Base-by-base conservation (phyloP, 352 stramenopile species). In the Globisporangium nodosum region DNA sequence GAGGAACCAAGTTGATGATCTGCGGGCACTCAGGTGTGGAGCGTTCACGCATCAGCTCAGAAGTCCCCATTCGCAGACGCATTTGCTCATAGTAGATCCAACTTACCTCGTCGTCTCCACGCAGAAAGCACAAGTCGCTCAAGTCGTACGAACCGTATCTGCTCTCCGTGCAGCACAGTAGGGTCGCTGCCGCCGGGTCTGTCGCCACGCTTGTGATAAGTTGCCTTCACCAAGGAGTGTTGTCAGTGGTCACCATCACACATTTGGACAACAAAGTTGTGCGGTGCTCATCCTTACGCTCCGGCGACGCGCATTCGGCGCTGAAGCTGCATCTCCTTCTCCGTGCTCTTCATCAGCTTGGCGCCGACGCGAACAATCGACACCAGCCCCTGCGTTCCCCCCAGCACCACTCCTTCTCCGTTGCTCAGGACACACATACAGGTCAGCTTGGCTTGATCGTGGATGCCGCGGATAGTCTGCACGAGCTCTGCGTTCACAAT, bases 291-390 rank as follows among this genome's bases (percentile, higher is more conserved):
- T 5, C 5, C 69, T 49, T 74, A 89, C 78, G 74, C 71, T 48
- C 73, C 65, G 5, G 61, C 65, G 30, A 90, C 43, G 5, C 68
- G 71, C 70, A 92, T 81, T 5, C 80, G 74, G 16, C 76, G 76
- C 52, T 88, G 71, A 0, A 90, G 64, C 56, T 88, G 74, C 55
- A 92, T 70, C 52, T 92, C 82, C 60, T 86, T 87, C 58, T 89
- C 79, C 13, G 70, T 71, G 2, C 55, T 63, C 42, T 67, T 72
- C 50, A 87, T 74, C 58, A 86, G 62, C 56, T 87, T 90, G 5
- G 69, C 68, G 2, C 69, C 70, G 1, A 87, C 57, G 13, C 77
- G 75, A 4, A 90, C 50, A n/a, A 86, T 76, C 3, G 83, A 80
- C n/a, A 91, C 54, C 2, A 74, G 66, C 0, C 79, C 81, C 30